phyloP scores from a whole-genome alignment of 768 basidiomycete genomes.

The Daedaleopsis sinensis region DNA sequence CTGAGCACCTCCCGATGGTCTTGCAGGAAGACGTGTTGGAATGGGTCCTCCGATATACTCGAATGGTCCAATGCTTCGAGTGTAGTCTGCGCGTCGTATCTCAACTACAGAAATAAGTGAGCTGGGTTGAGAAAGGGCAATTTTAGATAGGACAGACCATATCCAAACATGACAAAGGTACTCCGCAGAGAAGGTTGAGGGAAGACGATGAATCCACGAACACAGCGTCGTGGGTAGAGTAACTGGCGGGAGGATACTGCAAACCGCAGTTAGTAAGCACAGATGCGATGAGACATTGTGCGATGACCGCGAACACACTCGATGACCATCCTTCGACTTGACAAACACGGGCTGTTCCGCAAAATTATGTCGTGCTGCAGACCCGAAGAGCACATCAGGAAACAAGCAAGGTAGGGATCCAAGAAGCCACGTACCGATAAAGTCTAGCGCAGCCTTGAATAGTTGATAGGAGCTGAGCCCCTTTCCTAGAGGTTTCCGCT shows the following conservation, averaged over 20 bases:
- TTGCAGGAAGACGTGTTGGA: conserved; percentile 71
- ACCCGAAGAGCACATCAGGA: background rate
- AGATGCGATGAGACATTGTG: background rate
- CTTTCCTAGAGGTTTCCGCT: conserved; percentile 66
- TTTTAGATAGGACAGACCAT: conserved; percentile 50
- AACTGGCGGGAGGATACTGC: conserved; percentile 65
- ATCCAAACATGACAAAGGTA: conserved; percentile 78
- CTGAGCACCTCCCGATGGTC: conserved; percentile 65
- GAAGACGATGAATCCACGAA: conserved; percentile 81
- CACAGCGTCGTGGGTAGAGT: conserved; percentile 52
- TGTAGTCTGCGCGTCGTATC: conserved; percentile 74
- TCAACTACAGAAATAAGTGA: conserved; percentile 49
- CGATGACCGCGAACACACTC: conserved; percentile 40
- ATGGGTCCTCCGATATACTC: conserved; percentile 57
- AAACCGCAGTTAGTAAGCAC: background rate
- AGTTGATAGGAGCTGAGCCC: conserved; percentile 91
- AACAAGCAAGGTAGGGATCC: too few relatives aligned
- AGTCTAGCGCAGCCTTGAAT: conserved; percentile 82
- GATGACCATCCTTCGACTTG: conserved; percentile 55
- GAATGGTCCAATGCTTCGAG: conserved; percentile 61
- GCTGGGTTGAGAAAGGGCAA: conserved; percentile 3
- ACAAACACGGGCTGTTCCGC: conserved; percentile 57
- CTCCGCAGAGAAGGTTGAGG: conserved; percentile 74
- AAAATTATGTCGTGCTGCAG: conserved; percentile 73
- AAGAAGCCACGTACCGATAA: conserved; percentile 62